Percentiles rank a stretch among this genome's conserved stretches.
Conservation (phyloP, 257 asterid species). For the Mitragyna speciosa region DNA sequence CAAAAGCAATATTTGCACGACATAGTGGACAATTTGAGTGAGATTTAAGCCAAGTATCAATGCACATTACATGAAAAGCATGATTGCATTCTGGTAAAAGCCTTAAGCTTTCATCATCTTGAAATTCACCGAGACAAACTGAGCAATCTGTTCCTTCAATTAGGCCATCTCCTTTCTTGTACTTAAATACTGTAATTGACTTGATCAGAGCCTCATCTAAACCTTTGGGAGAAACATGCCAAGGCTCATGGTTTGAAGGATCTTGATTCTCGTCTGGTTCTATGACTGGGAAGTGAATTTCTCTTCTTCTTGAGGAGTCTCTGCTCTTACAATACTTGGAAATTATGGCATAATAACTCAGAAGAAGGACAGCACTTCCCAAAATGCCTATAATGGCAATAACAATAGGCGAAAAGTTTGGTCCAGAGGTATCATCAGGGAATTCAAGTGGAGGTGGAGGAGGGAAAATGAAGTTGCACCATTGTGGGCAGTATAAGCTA, state of each 20-base stretch:
- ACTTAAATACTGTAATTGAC: slow-evolving; percentile 38
- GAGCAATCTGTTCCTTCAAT: slow-evolving; percentile 43
- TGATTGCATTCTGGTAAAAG: slow-evolving; percentile 57
- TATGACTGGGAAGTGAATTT: slow-evolving; percentile 9
- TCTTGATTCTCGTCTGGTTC: slow-evolving; percentile 29
- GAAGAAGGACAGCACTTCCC: slow-evolving; percentile 45
- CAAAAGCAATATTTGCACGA: slow-evolving; percentile 32
- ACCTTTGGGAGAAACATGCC: slow-evolving; percentile 35
- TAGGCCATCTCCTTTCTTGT: slow-evolving; percentile 33
- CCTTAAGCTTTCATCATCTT: slow-evolving; percentile 45
- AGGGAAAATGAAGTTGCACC: slow-evolving; percentile 49
- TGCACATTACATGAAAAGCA: slow-evolving; percentile 55
- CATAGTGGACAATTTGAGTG: slow-evolving; percentile 64
- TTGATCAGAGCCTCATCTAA: slow-evolving; percentile 43
- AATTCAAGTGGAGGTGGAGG: slow-evolving; percentile 48
- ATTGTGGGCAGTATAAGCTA: slow-evolving; percentile 50
- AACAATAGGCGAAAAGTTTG: slow-evolving; percentile 42
- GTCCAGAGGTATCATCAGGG: slow-evolving; percentile 25
- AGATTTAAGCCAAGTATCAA: slow-evolving; percentile 59
- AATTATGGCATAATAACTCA: slow-evolving; percentile 49
- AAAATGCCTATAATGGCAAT: slow-evolving; percentile 45
- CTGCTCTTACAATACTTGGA: slow-evolving; percentile 43
- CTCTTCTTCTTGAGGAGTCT: slow-evolving; percentile 20
- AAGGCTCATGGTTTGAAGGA: slow-evolving; percentile 27
- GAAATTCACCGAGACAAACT: slow-evolving; percentile 56